Evolutionary conservation across 164 flowering plant genomes (phyloP).

Genomic region (Umbilicus rupestris): DNA sequence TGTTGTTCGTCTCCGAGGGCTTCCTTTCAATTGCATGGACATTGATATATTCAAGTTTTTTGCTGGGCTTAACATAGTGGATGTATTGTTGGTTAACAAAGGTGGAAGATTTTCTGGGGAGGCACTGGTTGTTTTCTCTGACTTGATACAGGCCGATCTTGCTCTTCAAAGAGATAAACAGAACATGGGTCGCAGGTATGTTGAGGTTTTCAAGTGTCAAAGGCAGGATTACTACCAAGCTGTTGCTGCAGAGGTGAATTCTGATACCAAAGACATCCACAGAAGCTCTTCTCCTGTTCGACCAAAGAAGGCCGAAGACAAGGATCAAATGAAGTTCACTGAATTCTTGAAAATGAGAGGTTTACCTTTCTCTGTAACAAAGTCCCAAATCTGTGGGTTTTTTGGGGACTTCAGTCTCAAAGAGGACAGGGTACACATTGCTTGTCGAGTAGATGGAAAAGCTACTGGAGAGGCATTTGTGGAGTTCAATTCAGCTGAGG

Average conservation of each 20-base stretch:
- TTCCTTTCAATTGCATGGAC: constrained; percentile 86
- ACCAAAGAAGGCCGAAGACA: background rate
- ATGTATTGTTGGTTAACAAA: constrained; percentile 70
- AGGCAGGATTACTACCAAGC: constrained; percentile 87
- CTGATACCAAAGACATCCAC: constrained; percentile 36
- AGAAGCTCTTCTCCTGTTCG: constrained; percentile 46
- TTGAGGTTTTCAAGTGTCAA: constrained; percentile 79
- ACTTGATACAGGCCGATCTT: constrained; percentile 64
- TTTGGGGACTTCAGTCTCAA: constrained; percentile 3
- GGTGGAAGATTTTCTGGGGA: constrained; percentile 63
- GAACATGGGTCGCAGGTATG: constrained; percentile 85
- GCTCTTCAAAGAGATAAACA: constrained; percentile 72
- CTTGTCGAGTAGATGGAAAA: constrained; percentile 4
- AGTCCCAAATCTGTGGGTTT: background rate
- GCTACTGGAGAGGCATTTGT: constrained; percentile 9
- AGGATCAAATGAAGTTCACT: constrained; percentile 7
- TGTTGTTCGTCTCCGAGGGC: constrained; percentile 77
- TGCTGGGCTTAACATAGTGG: constrained; percentile 82
- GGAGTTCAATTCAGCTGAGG: constrained; percentile 9
- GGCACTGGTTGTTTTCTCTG: constrained; percentile 78
- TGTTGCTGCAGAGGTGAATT: constrained; percentile 70
- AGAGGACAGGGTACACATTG: constrained; percentile 4
- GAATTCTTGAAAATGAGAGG: constrained; percentile 5
- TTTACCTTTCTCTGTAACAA: constrained; percentile 7
- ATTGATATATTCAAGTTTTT: constrained; percentile 83